Conservation (phyloP, 345 rosid genomes). For the Arabidopsis thaliana region DNA sequence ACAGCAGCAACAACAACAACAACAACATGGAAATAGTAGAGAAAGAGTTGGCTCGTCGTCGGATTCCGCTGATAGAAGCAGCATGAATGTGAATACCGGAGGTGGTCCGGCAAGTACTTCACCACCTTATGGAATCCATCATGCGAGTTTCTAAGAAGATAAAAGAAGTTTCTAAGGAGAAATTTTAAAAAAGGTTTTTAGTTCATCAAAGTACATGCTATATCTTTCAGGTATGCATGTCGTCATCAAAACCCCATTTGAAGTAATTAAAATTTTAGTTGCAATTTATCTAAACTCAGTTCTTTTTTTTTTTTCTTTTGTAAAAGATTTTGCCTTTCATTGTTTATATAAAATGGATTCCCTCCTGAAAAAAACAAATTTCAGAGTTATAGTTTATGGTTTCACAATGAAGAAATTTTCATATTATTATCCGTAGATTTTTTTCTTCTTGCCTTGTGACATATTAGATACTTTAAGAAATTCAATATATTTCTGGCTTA, state of each 20-base stretch:
- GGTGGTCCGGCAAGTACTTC: slow-evolving; percentile 49
- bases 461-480: background rate
- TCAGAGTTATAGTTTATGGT: slow-evolving; percentile 14
- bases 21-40: slow-evolving; percentile 39
- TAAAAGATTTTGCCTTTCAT: slow-evolving; percentile 40
- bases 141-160: slow-evolving; percentile 40
- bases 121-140: slow-evolving; percentile 47
- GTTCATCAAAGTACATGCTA: slow-evolving; percentile 40
- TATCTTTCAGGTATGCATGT: slow-evolving; percentile 44
- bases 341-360: slow-evolving; percentile 38
- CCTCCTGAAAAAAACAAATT: background rate
- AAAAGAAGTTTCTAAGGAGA: background rate
- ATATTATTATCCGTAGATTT: background rate
- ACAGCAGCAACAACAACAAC: slow-evolving; percentile 15
- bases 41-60: slow-evolving; percentile 49
- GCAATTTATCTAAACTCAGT: slow-evolving; percentile 41
- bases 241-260: slow-evolving; percentile 40
- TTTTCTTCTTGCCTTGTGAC: background rate
- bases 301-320: slow-evolving; percentile 17
- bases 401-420: background rate
- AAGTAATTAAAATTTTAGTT: slow-evolving; percentile 44
- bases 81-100: slow-evolving; percentile 41
- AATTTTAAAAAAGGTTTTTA: background rate
- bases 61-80: slow-evolving; percentile 52
- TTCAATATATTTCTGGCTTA: background rate